Evolutionary conservation across 257 asterid genomes (phyloP), one percentile per base, ranked within the genome.

Genomic region (Linderniella brevidens): DNA sequence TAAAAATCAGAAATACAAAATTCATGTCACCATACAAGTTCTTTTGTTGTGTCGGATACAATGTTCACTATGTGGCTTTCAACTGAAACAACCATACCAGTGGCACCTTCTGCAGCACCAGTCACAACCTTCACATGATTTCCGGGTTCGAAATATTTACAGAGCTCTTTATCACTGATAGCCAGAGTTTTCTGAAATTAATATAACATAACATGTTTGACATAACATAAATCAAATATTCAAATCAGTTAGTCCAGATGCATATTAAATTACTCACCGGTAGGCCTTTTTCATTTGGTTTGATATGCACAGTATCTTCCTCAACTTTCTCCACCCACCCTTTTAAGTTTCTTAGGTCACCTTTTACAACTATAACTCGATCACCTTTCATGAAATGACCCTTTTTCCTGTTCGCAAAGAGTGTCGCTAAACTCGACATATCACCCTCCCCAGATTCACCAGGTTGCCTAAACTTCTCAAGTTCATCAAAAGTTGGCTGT

Each of bases 381-480:
- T 90, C 99, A 41, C 96, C 93, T 73, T 90, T 90, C 88, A 81
- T 64, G 64, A 90, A 90, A 54, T 85, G 96, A 47, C 99, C 99
- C 56, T 85, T 90, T 67, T 81, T 90, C 57, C 96, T 70, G 62
- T 75, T 81, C 12, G 94, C 79, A 52, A 85, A 85, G 47, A 90
- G 86, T 0, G 90, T 79, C 9, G 96, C 66, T 64, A 90, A 69
- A 71, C 87, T 67, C 47, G 96, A 72, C 76, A 70, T 62, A 63
- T 90, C 92, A 41, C 88, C 83, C 61, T 82, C 93, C 54, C 94
- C 99, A 19, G 68, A 54, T 63, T 85, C 88, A 56, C 70, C 68
- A 54, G 94, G 78, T 11, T 76, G 92, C 60, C 93, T 72, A 64
- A 90, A 90, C 65, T 90, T 85, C 84, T 90, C 93, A 13, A 90